Evolutionary conservation across 1,139 yeast genomes (phyloP).

Genomic region (Blastobotrys elegans): DNA sequence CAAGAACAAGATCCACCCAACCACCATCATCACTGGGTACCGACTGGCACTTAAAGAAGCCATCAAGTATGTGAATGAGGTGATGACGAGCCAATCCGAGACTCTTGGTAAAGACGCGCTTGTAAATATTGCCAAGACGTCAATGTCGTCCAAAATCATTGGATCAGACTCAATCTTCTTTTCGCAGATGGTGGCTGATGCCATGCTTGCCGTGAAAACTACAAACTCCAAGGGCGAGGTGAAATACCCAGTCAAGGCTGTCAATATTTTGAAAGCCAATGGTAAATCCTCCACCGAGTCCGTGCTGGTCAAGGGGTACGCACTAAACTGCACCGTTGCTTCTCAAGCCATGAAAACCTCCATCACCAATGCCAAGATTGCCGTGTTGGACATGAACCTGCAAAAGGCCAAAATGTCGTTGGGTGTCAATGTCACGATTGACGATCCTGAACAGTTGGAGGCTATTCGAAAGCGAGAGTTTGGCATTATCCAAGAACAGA

Average conservation of each 20-base stretch:
- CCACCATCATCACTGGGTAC: constrained; percentile 95
- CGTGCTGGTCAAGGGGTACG: constrained; percentile 85
- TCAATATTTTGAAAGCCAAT: constrained; percentile 91
- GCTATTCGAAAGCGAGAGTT: constrained; percentile 92
- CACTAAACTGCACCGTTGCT: constrained; percentile 94
- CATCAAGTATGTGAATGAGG: constrained; percentile 78
- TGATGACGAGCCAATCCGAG: constrained; percentile 75
- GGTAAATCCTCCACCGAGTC: constrained; percentile 92
- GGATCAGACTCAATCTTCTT: constrained; percentile 95
- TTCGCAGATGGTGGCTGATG: constrained; percentile 87
- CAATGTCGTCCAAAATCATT: constrained; percentile 95
- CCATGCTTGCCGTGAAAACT: constrained; percentile 92
- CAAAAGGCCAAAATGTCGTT: constrained; percentile 98
- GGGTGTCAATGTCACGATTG: constrained; percentile 96
- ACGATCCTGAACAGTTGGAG: constrained; percentile 96
- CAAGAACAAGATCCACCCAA: constrained; percentile 90
- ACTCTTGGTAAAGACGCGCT: constrained; percentile 71
- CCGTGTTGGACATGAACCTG: constrained; percentile 87
- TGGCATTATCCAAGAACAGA: constrained; percentile 84
- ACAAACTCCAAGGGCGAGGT: constrained; percentile 81
- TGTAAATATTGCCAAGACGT: constrained; percentile 88
- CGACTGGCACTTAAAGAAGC: constrained; percentile 93
- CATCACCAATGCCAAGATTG: constrained; percentile 74
- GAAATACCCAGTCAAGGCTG: constrained; percentile 96
- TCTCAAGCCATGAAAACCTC: constrained; percentile 92